Percentiles rank a stretch among this genome's conserved stretches.
phyloP scores from a whole-genome alignment of 148 eudicot genomes.

The Persicaria maculosa region DNA sequence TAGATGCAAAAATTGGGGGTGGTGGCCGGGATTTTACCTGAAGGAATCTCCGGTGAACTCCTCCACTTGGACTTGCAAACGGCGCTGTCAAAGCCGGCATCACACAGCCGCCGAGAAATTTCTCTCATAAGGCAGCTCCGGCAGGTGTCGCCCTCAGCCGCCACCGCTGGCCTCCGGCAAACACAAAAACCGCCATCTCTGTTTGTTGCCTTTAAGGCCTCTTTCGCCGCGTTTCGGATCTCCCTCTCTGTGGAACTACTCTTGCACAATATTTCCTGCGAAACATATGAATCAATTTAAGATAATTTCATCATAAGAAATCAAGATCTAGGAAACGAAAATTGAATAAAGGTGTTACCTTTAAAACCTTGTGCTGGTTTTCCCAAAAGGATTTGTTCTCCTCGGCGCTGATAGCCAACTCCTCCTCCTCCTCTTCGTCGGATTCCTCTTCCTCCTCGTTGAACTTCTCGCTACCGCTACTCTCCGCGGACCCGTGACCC shows the following conservation, averaged over 20 bases:
- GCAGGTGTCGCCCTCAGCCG: slow-evolving; percentile 33
- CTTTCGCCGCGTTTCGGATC: slow-evolving; percentile 50
- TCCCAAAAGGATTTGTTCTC: slow-evolving; percentile 50
- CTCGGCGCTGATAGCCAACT: slow-evolving; percentile 20
- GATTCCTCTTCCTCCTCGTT: slow-evolving; percentile 11
- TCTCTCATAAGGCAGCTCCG: slow-evolving; percentile 55
- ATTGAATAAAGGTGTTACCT: slow-evolving; percentile 20
- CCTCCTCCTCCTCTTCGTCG: slow-evolving; percentile 23
- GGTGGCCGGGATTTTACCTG: slow-evolving; percentile 37
- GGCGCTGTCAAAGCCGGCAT: slow-evolving; percentile 53
- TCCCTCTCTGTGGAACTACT: slow-evolving; percentile 46
- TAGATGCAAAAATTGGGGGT: not conserved
- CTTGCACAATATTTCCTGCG: slow-evolving; percentile 55
- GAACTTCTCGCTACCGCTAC: slow-evolving; percentile 16
- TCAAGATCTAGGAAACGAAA: not conserved
- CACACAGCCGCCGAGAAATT: slow-evolving; percentile 41
- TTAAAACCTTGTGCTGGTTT: slow-evolving; percentile 28
- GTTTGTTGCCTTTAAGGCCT: slow-evolving; percentile 45
- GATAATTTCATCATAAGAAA: not conserved
- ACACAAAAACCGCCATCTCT: slow-evolving; percentile 28
- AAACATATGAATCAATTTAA: not conserved
- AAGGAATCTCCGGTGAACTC: slow-evolving; percentile 67
- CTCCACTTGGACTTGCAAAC: slow-evolving; percentile 89
- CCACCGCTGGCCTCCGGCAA: slow-evolving; percentile 29
- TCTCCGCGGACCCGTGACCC: slow-evolving; percentile 26